Percentiles rank a stretch among this genome's conserved stretches.
Conservation (phyloP, 306 rosid genomes). For the Notholithocarpus densiflorus region DNA sequence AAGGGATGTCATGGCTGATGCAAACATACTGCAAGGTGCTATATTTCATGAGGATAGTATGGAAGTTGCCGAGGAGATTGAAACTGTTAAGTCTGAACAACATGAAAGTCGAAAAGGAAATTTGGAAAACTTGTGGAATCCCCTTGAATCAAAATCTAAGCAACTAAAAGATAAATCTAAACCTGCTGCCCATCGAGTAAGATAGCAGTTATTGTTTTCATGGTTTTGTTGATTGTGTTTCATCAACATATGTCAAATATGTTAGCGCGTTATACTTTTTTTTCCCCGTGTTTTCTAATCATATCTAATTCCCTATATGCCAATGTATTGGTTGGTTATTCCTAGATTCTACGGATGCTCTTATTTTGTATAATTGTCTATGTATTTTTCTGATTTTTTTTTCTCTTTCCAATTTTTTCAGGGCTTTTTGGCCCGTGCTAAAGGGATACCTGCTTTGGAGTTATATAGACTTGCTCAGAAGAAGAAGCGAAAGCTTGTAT, state of each 20-base stretch:
- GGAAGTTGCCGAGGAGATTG: constrained; percentile 47
- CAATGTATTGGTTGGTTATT: not conserved
- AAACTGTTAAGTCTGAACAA: constrained; percentile 33
- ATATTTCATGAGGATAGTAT: constrained; percentile 85
- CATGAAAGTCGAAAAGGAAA: constrained; percentile 52
- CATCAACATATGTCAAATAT: not conserved
- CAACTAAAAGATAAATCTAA: constrained; percentile 53
- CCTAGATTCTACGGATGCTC: not conserved
- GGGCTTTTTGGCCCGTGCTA: constrained; percentile 99
- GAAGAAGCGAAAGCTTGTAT: constrained; percentile 86
- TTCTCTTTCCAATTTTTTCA: constrained; percentile 22
- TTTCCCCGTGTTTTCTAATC: not conserved
- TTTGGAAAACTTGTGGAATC: constrained; percentile 57
- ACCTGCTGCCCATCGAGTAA: constrained; percentile 96
- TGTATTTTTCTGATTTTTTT: constrained; percentile 3
- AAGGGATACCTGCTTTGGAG: constrained; percentile 97
- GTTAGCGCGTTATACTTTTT: not conserved
- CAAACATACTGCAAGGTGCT: constrained; percentile 95
- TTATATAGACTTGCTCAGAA: constrained; percentile 93
- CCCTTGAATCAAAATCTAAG: constrained; percentile 68
- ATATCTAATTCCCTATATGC: not conserved
- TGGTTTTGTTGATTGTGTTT: not conserved
- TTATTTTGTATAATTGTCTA: not conserved
- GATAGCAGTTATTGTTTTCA: constrained; percentile 6
- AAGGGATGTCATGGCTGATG: constrained; percentile 96